Conservation (phyloP, 2,329 filamentous ascomycete genomes). For the Paecilomyces fulvus region DNA sequence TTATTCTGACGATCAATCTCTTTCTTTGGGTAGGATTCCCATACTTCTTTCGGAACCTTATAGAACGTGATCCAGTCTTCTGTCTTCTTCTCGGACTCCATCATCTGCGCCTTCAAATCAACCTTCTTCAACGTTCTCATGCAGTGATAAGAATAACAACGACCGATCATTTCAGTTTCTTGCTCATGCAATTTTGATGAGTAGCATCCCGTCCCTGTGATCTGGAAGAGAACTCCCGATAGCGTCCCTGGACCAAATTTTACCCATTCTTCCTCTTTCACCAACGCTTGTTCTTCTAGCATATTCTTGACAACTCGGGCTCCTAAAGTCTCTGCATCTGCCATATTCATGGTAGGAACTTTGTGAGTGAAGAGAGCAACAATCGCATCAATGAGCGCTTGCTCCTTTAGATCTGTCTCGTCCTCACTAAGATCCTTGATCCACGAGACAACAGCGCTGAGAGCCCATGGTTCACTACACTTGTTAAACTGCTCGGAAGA, state of each 20-base stretch:
- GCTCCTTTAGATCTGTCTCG: slow-evolving; percentile 76
- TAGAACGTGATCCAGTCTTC: slow-evolving; percentile 90
- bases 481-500: slow-evolving; percentile 71
- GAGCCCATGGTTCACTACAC: slow-evolving; percentile 84
- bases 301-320: slow-evolving; percentile 70
- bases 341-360: slow-evolving; percentile 96
- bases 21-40: slow-evolving; percentile 66
- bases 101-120: slow-evolving; percentile 66
- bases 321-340: slow-evolving; percentile 84
- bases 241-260: slow-evolving; percentile 76
- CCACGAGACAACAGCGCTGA: slow-evolving; percentile 82
- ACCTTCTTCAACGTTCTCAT: slow-evolving; percentile 92
- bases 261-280: slow-evolving; percentile 94
- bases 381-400: slow-evolving; percentile 77
- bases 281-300: slow-evolving; percentile 66
- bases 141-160: slow-evolving; percentile 92
- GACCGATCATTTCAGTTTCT: slow-evolving; percentile 50
- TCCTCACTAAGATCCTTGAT: slow-evolving; percentile 83
- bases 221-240: slow-evolving; percentile 85
- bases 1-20: slow-evolving; percentile 91
- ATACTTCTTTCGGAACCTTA: slow-evolving; percentile 66
- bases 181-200: slow-evolving; percentile 70
- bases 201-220: slow-evolving; percentile 88
- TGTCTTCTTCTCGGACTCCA: slow-evolving; percentile 59
- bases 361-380: slow-evolving; percentile 87